phyloP scores from a whole-genome alignment of 768 basidiomycete species.

The Auricularia sp. region DNA sequence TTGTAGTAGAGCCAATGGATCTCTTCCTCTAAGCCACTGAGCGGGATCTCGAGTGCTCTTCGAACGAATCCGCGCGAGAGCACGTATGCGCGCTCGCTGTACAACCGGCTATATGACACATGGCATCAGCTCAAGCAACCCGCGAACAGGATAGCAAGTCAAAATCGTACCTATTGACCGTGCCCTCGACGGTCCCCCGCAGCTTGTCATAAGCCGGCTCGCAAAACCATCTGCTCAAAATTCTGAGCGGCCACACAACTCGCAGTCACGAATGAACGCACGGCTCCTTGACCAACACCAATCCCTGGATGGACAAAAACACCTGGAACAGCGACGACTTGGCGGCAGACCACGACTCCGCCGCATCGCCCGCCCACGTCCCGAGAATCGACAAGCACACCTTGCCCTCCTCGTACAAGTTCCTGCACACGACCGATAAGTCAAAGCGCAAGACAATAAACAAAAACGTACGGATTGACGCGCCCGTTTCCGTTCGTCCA shows the following conservation, averaged over 20 bases:
- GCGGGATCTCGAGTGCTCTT: constrained; percentile 76
- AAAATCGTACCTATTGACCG: constrained; percentile 58
- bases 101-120: constrained; percentile 52
- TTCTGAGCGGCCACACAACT: not conserved
- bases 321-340: constrained; percentile 85
- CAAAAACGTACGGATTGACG: constrained; percentile 67
- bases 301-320: constrained; percentile 86
- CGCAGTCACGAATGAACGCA: constrained; percentile 32
- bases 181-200: constrained; percentile 82
- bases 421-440: constrained; percentile 33
- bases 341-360: constrained; percentile 77
- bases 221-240: constrained; percentile 63
- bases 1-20: constrained; percentile 64
- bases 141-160: not conserved
- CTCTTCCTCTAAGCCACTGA: constrained; percentile 60
- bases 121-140: not conserved
- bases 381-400: constrained; percentile 87
- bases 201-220: constrained; percentile 92
- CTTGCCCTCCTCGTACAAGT: constrained; percentile 92
- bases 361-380: constrained; percentile 85
- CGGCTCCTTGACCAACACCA: constrained; percentile 89
- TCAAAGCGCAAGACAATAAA: constrained; percentile 3
- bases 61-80: constrained; percentile 83
- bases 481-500: constrained; percentile 94
- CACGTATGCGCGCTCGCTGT: constrained; percentile 89